These are phyloP conservation scores for Xylaria sp. DNA, from an alignment of 2,329 filamentous ascomycete species.

Conservation along the genomic window DNA sequence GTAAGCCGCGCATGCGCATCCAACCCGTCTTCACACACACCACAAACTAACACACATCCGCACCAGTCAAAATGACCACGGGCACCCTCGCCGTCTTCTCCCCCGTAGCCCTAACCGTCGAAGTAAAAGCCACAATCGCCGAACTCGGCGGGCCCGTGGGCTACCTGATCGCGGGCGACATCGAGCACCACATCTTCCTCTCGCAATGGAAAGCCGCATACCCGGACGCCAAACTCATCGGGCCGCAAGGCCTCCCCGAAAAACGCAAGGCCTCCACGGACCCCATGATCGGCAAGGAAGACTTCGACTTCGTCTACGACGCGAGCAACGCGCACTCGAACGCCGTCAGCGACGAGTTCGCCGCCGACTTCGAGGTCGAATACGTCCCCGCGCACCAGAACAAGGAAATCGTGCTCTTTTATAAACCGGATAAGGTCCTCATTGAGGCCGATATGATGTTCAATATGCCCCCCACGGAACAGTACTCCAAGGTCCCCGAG, in stretches of 20 bases:
- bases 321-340: constrained; percentile 45
- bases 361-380: constrained; percentile 78
- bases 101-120: constrained; percentile 76
- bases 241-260: constrained; percentile 74
- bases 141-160: constrained; percentile 64
- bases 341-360: constrained; percentile 70
- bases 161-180: constrained; percentile 83
- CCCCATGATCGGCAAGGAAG: constrained; percentile 48
- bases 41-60: constrained; percentile 3
- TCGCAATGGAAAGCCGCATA: constrained; percentile 77
- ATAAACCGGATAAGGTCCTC: constrained; percentile 71
- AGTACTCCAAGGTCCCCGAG: constrained; percentile 61
- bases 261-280: constrained; percentile 64
- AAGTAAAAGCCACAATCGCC: constrained; percentile 59
- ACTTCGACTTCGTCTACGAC: constrained; percentile 65
- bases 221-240: constrained; percentile 74
- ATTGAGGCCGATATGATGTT: constrained; percentile 90
- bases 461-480: constrained; percentile 82
- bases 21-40: background rate
- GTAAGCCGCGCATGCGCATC: constrained; percentile 41
- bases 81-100: constrained; percentile 86
- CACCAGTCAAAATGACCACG: constrained; percentile 47
- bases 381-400: constrained; percentile 76
- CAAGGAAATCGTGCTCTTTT: constrained; percentile 82
- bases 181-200: constrained; percentile 93